phyloP scores from a whole-genome alignment of 78 protist genomes.

The Polysphondylium violaceum region DNA sequence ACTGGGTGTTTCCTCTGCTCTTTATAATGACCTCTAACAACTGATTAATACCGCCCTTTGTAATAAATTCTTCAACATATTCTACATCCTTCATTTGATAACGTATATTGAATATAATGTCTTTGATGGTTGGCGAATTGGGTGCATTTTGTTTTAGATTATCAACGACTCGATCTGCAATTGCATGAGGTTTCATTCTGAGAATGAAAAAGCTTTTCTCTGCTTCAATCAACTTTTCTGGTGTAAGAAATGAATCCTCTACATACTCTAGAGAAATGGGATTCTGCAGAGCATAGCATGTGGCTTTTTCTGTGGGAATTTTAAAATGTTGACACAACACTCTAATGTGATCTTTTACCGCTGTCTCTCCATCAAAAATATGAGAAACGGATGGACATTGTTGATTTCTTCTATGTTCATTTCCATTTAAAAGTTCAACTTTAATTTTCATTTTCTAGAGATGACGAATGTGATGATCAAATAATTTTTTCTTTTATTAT shows the following conservation, averaged over 20 bases:
- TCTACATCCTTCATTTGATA: constrained; percentile 73
- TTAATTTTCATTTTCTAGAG: constrained; percentile 67
- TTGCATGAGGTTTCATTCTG: constrained; percentile 70
- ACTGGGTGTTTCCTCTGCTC: constrained; percentile 77
- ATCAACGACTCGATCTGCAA: constrained; percentile 61
- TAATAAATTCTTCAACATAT: constrained; percentile 75
- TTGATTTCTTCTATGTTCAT: constrained; percentile 51
- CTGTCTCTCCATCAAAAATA: constrained; percentile 76
- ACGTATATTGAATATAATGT: constrained; percentile 64
- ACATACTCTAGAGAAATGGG: constrained; percentile 25
- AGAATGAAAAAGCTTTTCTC: constrained; percentile 43
- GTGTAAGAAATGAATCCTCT: constrained; percentile 55
- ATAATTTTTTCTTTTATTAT: not conserved
- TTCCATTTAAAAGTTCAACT: constrained; percentile 74
- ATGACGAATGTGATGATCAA: no score
- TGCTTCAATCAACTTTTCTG: constrained; percentile 53
- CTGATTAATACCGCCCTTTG: constrained; percentile 70
- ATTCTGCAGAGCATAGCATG: constrained; percentile 44
- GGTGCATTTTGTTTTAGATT: constrained; percentile 25
- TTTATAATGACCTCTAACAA: constrained; percentile 54
- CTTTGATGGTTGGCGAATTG: constrained; percentile 45
- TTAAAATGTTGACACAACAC: constrained; percentile 58
- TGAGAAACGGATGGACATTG: constrained; percentile 43
- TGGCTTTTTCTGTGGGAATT: constrained; percentile 37
- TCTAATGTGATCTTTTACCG: constrained; percentile 72